phyloP scores from a whole-genome alignment of 108 stramenopile species.

The Craspedostauros australis region DNA sequence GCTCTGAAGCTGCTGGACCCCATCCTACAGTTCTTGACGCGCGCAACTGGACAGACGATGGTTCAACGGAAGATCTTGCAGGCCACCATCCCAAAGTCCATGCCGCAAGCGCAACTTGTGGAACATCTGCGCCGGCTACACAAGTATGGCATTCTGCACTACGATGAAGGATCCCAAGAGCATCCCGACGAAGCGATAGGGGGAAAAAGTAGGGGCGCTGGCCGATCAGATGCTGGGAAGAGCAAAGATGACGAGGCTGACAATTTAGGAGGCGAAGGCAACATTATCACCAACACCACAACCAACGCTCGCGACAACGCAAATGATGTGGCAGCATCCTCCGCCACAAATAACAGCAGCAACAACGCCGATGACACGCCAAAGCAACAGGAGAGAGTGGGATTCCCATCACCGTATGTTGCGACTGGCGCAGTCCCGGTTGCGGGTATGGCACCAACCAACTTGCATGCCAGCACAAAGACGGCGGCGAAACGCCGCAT shows the following conservation, averaged over 20 bases:
- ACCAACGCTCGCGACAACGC: too few species aligned
- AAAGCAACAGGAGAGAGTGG: constrained; percentile 25
- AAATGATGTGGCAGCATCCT: neutral
- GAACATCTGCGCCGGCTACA: constrained; percentile 23
- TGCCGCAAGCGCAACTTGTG: neutral
- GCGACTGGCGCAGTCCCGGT: constrained; percentile 18
- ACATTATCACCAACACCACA: too few species aligned
- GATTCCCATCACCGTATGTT: constrained; percentile 52
- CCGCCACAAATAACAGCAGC: neutral
- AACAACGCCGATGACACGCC: neutral
- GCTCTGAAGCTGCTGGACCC: constrained; percentile 49
- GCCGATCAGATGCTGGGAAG: neutral
- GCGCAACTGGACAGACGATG: constrained; percentile 54
- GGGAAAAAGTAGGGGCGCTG: neutral
- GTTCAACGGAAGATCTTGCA: constrained; percentile 45
- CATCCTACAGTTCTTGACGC: constrained; percentile 69
- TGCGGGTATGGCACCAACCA: too few species aligned
- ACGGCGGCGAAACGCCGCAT: constrained; percentile 67
- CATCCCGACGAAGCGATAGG: constrained; percentile 11
- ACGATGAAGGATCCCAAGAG: neutral
- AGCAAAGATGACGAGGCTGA: neutral
- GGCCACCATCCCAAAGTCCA: constrained; percentile 39
- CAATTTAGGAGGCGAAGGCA: too few species aligned
- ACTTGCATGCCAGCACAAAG: constrained; percentile 66
- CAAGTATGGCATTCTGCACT: constrained; percentile 42